Evolutionary conservation across 1,284 basidiomycete species (phyloP), one percentile per base, ranked within the genome.

Genomic region (Malassezia sympodialis): DNA sequence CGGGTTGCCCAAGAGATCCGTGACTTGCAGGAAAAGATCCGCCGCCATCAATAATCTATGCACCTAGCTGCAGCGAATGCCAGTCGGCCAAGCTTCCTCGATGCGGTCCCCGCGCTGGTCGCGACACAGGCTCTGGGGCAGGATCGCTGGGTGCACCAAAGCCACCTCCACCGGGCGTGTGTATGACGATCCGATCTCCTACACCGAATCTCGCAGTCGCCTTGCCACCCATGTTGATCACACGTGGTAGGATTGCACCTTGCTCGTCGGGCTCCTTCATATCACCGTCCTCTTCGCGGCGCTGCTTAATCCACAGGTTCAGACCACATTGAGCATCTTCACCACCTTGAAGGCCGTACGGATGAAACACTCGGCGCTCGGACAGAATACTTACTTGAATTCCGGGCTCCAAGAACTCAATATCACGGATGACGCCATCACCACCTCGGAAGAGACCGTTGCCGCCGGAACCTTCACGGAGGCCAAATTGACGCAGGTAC

Each of bases 131-230:
- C 11, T 17, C 31, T 3, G 47, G 47, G 1, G 40, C 32, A 15
- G 31, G 6, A 14, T 30, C 14, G 8, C 11, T 24, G 8, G 60
- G 51, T n/a, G 53, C 42, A 1, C 90, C 90, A 87, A 87, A 96
- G 1, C 84, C 91, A 3, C 91, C 91, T 5, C 88, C 91, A 1
- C 91, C 91, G 0, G 90, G 91, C 3, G 90, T 96, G 75, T 90
- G 83, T 54, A 94, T 84, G 53, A 86, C 64, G 54, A 93, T 77
- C 40, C 80, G 78, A 75, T 94, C 90, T 2, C 87, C 85, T 65
- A 84, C 85, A 45, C 85, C 87, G 83, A 90, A 89, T 76, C 82
- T 82, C 41, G 90, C 82, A 0, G 87, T 88, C 41, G 85, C 86
- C 75, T 96, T 96, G 8, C 90, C 89, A 17, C 90, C 90, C 37